Evolutionary conservation across 2,329 filamentous ascomycete genomes (phyloP).

Genomic region (Cordyceps tenuipes): DNA sequence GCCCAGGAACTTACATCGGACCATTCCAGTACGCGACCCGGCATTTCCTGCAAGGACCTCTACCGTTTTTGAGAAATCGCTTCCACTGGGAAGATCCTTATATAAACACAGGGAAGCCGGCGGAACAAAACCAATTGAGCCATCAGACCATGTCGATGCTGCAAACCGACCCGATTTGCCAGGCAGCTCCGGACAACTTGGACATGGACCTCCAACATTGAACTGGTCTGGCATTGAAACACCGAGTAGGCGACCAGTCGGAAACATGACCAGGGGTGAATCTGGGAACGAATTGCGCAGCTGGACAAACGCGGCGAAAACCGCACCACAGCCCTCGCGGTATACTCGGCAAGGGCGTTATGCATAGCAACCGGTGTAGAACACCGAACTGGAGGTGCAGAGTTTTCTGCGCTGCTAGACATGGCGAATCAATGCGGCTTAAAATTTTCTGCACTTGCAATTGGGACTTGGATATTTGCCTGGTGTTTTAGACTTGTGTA

Average conservation of each 20-base stretch:
- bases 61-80: neutral
- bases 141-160: neutral
- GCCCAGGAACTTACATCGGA: slow-evolving; percentile 11
- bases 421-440: neutral
- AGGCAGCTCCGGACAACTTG: neutral
- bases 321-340: neutral
- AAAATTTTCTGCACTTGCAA: neutral
- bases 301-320: neutral
- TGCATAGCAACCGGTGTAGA: neutral
- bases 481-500: neutral
- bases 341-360: neutral
- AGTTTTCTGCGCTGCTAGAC: neutral
- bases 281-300: neutral
- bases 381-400: neutral
- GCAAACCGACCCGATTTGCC: neutral
- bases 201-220: neutral
- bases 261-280: neutral
- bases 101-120: neutral
- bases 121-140: neutral
- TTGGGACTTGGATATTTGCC: neutral
- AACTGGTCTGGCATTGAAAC: neutral
- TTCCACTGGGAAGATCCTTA: neutral
- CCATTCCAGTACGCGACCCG: neutral
- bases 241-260: neutral
- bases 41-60: neutral